These are phyloP conservation scores for Solanum piurae DNA, from an alignment of 257 asterid genomes.

Conservation along the genomic window DNA sequence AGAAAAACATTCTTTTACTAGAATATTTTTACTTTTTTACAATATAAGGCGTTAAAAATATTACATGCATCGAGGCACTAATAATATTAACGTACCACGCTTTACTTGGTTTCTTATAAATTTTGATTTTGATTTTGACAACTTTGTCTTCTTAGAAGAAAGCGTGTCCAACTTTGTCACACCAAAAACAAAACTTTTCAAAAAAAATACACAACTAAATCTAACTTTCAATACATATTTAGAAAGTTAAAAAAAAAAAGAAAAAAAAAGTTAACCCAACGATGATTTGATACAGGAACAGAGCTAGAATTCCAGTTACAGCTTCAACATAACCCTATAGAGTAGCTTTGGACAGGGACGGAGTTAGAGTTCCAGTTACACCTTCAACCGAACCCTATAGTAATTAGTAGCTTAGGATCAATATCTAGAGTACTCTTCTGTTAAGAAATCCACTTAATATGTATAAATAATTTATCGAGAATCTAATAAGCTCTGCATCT, in stretches of 20 bases:
- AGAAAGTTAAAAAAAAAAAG: not conserved
- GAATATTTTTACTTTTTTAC: constrained; percentile 8
- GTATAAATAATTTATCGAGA: not conserved
- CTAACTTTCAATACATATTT: not conserved
- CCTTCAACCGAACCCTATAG: not conserved
- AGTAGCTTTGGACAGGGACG: not conserved
- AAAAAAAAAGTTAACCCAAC: not conserved
- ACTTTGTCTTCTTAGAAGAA: constrained; percentile 8
- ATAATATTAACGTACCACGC: constrained; percentile 5
- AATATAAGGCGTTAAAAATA: constrained; percentile 14
- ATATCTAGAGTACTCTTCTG: not conserved
- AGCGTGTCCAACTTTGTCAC: not conserved
- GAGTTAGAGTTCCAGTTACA: not conserved
- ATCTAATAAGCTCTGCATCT: not conserved
- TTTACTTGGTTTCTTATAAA: constrained; percentile 7
- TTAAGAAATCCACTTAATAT: not conserved
- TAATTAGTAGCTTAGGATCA: not conserved
- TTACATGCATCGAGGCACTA: constrained; percentile 27
- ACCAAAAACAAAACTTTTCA: not conserved
- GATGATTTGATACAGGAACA: not conserved
- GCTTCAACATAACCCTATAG: not conserved
- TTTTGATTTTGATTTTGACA: not conserved
- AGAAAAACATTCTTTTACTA: constrained; percentile 35
- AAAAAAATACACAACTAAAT: not conserved
- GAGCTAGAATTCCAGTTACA: not conserved